Percentiles rank a stretch among this genome's conserved stretches.
These are phyloP conservation scores for Sordariomycetes sp. DNA, from an alignment of 2,329 filamentous ascomycete species.

Conservation along the genomic window DNA sequence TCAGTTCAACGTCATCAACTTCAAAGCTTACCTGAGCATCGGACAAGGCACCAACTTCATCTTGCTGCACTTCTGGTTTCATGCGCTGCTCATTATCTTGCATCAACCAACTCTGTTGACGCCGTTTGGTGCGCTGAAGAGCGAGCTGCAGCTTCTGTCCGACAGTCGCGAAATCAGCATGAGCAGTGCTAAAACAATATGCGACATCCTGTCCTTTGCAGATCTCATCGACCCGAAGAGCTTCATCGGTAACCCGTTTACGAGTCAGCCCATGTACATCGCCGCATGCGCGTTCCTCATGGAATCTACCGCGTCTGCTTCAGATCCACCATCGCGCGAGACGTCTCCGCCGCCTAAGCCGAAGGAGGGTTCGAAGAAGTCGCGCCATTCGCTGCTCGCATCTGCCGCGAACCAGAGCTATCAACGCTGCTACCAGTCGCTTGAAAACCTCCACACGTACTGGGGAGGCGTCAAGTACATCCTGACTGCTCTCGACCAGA, in stretches of 20 bases:
- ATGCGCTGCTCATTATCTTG: conserved; percentile 74
- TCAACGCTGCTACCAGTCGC: conserved; percentile 73
- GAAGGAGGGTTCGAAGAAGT: conserved; percentile 21
- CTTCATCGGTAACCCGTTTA: conserved; percentile 82
- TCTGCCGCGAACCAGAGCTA: conserved; percentile 82
- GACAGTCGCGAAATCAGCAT: conserved; percentile 77
- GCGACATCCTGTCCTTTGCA: conserved; percentile 78
- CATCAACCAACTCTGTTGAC: conserved; percentile 78
- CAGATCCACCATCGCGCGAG: conserved; percentile 48
- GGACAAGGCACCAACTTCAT: conserved; percentile 84
- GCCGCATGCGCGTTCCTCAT: conserved; percentile 83
- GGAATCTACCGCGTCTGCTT: conserved; percentile 66
- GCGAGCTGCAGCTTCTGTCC: conserved; percentile 62
- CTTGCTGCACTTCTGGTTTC: conserved; percentile 81
- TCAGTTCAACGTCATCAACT: conserved; percentile 79
- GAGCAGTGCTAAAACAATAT: conserved; percentile 86
- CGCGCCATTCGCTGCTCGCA: conserved; percentile 68
- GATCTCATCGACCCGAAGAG: conserved; percentile 80
- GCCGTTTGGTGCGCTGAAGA: conserved; percentile 52
- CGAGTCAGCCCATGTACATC: conserved; percentile 84
- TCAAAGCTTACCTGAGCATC: conserved; percentile 72
- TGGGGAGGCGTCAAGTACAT: conserved; percentile 88
- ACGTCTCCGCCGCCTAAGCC: conserved; percentile 33
- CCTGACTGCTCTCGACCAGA: conserved; percentile 76
- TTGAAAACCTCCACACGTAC: conserved; percentile 72